Base-by-base conservation (phyloP, 2,329 filamentous ascomycete genomes). In the Metarhizium sp. region DNA sequence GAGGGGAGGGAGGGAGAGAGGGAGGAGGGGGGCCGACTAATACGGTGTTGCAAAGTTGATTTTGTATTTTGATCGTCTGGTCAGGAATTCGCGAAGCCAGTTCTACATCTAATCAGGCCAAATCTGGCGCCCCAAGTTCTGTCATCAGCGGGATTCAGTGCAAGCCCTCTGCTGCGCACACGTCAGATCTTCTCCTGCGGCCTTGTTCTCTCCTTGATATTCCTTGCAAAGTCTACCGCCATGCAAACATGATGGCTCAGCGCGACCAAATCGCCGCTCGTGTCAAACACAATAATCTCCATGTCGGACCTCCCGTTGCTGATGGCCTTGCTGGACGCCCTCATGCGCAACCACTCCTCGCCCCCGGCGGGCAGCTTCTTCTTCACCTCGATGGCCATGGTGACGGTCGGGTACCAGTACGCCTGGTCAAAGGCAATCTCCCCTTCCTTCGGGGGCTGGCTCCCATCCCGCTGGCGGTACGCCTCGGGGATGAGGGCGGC, bases 321-420 rank as follows among this genome's bases (percentile, higher is more conserved):
- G 46, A 92, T 80, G 67, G 77, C 73, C 69, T 89, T 91, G 4
- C 83, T 76, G 54, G 79, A 76, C 13, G 85, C 76, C 36, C 87
- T 76, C 45, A 84, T 74, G 62, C 85, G 85, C 53, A 95, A 66
- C 84, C 87, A 94, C 66, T 89, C 84, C 1, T 82, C 81, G 0
- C 89, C 88, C 46, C 81, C 79, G 4, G 73, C 70, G 0, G 88
- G 87, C 48, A 95, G 67, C 6, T 77, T 68, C 66, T 86, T 88
- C 74, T 92, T 94, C 43, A 91, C 74, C 59, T 95, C 89, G 25
- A 95, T 63, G 66, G 88, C 90, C 65, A 94, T 70, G 18, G 85
- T 73, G 1, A 95, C 69, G 0, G 89, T 95, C 0, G 88, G 88
- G 66, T 89, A 90, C 88, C 87, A 91, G 61, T 82, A 83, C 6